Percentiles rank a stretch among this genome's conserved stretches.
phyloP scores from a whole-genome alignment of 2,329 filamentous ascomycete species.

The Aureobasidium musti region DNA sequence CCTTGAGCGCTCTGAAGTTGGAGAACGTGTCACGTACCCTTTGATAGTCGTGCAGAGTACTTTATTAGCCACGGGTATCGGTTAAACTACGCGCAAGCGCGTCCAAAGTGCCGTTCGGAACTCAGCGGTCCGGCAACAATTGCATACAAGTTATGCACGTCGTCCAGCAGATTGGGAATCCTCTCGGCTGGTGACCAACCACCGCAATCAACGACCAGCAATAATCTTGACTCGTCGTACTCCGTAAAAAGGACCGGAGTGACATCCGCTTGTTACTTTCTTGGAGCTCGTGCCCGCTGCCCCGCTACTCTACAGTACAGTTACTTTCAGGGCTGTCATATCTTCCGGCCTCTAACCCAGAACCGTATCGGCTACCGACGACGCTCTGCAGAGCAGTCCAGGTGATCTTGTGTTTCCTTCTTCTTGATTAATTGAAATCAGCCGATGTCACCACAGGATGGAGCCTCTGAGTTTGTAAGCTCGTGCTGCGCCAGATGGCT shows the following conservation, averaged over 20 bases:
- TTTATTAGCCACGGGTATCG: background rate
- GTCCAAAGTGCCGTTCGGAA: background rate
- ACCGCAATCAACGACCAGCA: background rate
- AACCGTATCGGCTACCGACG: background rate
- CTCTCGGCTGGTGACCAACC: background rate
- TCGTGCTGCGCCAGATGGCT: background rate
- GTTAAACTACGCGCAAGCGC: background rate
- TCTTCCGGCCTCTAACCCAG: background rate
- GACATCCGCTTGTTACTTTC: background rate
- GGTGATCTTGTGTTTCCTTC: background rate
- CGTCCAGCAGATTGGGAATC: background rate
- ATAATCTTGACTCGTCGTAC: background rate
- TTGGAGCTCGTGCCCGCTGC: background rate
- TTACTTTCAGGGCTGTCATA: background rate
- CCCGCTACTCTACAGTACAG: constrained; percentile 1
- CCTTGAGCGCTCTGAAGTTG: too few species aligned
- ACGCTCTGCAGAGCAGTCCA: background rate
- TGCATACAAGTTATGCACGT: background rate
- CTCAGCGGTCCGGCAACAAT: background rate
- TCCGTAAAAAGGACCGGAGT: background rate
- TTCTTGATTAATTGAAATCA: background rate
- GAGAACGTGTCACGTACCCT: background rate
- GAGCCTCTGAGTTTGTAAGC: constrained; percentile 1
- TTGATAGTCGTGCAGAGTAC: background rate
- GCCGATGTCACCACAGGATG: background rate